Evolutionary conservation across 2,329 filamentous ascomycete genomes (phyloP), one percentile per base, ranked within the genome.

Genomic region (Fonsecaea monophora): DNA sequence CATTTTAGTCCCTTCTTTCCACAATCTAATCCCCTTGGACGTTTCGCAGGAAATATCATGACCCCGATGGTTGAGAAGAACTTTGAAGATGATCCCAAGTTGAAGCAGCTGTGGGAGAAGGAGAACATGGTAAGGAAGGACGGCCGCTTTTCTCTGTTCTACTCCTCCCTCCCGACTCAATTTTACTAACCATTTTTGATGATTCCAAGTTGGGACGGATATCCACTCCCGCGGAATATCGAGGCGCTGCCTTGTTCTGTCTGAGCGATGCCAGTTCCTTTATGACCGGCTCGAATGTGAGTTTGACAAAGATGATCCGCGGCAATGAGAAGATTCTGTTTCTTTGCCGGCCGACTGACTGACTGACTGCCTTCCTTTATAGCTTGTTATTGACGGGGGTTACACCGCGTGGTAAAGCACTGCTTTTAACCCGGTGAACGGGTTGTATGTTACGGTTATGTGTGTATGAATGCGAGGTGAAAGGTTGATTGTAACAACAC

Each of bases 61-160:
- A 86, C 84, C 0, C 87, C 90, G 25, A 96, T 97, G 93, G 91
- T 94, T 1, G 87, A 92, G 76, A 85, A 87, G 65, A 85, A 96
- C 37, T 95, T 97, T 74, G 84, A 88, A 70, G 84, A 90, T 70
- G 91, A 87, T 71, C 92, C 92, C 0, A 90, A 93, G 74, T 73
- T 78, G 4, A 73, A 74, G 32, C 76, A 75, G 10, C 75, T 75
- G 6, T 82, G 81, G 81, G 79, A 82, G 66, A 73, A 74, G 0
- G 80, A 82, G 73, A 82, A 82, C 67, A 82, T 88, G 74, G 78
- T 88, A 42, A 42, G 40, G 18, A 25, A 32, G 60, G 38, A 57
- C 34, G 10, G 30, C 21, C 53, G 5, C 30, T 38, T 34, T 61
- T 53, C 25, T 53, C 13, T n/a, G 2, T 38, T 2, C 32, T 10